These are phyloP conservation scores for Hyphodiscus sp. DNA, from an alignment of 2,329 filamentous ascomycete genomes.

Conservation along the genomic window DNA sequence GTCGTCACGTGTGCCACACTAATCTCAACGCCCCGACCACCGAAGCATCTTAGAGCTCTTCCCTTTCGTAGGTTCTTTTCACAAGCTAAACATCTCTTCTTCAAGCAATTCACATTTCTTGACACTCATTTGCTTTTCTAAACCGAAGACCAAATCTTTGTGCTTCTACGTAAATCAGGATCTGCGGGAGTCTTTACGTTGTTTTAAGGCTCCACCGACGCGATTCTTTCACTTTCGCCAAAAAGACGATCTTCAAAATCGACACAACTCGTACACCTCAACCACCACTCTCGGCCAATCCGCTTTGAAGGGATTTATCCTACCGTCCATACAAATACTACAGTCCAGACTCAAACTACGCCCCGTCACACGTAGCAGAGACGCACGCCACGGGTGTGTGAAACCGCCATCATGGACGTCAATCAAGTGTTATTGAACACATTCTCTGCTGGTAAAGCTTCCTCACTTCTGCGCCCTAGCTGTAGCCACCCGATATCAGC, in stretches of 20 bases:
- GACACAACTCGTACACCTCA: conserved; percentile 1
- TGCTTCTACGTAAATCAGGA: not conserved
- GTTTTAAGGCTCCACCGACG: not conserved
- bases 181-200: not conserved
- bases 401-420: conserved; percentile 74
- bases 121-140: conserved; percentile 18
- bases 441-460: conserved; percentile 76
- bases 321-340: not conserved
- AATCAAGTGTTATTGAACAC: conserved; percentile 97
- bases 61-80: not conserved
- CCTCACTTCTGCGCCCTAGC: not conserved
- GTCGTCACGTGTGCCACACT: too few species aligned
- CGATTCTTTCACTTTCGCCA: conserved; percentile 10
- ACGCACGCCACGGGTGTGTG: not conserved
- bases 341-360: not conserved
- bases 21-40: not conserved
- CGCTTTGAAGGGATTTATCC: not conserved
- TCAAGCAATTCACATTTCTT: conserved; percentile 13
- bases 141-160: not conserved
- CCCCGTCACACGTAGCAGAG: not conserved
- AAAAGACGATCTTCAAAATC: conserved; percentile 3
- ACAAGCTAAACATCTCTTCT: conserved; percentile 5
- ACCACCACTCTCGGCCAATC: conserved; percentile 3
- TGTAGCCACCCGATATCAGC: not conserved
- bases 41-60: not conserved